A percentile compares a stretch with the other conserved stretches of the same genome.
phyloP scores from a whole-genome alignment of 1,284 basidiomycete species.

The Chiua sp. region DNA sequence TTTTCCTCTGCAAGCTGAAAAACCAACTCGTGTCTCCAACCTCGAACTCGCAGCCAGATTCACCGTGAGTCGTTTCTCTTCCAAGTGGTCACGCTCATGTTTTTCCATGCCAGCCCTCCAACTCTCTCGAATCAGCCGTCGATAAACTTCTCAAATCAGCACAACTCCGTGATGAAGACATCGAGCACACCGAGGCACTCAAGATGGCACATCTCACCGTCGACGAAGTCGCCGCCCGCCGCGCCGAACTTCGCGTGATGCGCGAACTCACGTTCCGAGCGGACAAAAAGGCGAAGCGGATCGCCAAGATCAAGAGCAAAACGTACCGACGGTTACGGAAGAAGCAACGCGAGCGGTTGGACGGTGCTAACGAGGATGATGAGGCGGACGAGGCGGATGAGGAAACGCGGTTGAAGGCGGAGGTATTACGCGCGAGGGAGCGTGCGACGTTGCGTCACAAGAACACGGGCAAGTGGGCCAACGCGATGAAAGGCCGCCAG shows the following conservation, averaged over 20 bases:
- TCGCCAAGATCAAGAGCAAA: slow-evolving; percentile 97
- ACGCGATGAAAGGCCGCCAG: slow-evolving; percentile 68
- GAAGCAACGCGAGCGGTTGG: slow-evolving; percentile 72
- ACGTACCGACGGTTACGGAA: slow-evolving; percentile 88
- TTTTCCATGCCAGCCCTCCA: slow-evolving; percentile 44
- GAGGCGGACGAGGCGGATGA: slow-evolving; percentile 44
- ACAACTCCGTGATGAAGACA: slow-evolving; percentile 80
- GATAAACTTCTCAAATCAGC: slow-evolving; percentile 78
- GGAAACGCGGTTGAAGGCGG: slow-evolving; percentile 57
- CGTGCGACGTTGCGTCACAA: slow-evolving; percentile 88
- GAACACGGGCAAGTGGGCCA: slow-evolving; percentile 83
- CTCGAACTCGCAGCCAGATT: slow-evolving; percentile 83
- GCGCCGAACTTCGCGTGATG: slow-evolving; percentile 85
- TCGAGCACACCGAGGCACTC: slow-evolving; percentile 79
- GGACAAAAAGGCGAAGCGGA: slow-evolving; percentile 89
- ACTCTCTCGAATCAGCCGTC: slow-evolving; percentile 80
- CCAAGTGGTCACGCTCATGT: neutral
- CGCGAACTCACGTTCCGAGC: slow-evolving; percentile 95
- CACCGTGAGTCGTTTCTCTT: slow-evolving; percentile 53
- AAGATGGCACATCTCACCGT: slow-evolving; percentile 82
- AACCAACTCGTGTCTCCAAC: slow-evolving; percentile 67
- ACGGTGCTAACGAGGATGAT: slow-evolving; percentile 50
- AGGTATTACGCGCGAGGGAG: slow-evolving; percentile 82
- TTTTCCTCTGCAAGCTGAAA: slow-evolving; percentile 85
- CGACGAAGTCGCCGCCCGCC: slow-evolving; percentile 84